Base-by-base conservation (phyloP, 352 stramenopile species). In the Phytophthora cactorum region DNA sequence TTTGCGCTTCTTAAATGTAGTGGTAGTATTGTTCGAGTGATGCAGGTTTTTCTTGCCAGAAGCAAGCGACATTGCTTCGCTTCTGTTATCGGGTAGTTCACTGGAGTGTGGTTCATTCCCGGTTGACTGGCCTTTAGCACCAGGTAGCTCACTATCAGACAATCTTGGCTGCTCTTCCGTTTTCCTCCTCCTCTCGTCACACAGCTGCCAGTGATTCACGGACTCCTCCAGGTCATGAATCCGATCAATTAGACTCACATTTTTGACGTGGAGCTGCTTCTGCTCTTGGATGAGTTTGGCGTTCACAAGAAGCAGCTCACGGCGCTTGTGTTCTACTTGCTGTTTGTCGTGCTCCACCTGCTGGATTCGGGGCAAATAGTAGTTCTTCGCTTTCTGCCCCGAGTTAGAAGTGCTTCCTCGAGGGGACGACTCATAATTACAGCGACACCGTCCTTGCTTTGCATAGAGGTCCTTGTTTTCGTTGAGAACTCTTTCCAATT, bases 241-340 rank as follows among this genome's bases (percentile, higher is more conserved):
- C 31, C 88, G 66, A 28, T 55, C 55, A 4, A 28, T 31, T 9
- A 83, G 36, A 8, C 43, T 43, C 0, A 39, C 57, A 25, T 78
- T 83, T 60, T 72, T 76, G 17, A 81, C 61, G 22, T 86, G 78
- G 4, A 86, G 57, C 41, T 88, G 79, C 44, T 85, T 83, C 11
- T 89, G 84, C 10, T 88, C 79, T 52, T 89, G 84, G 12, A 88
- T 77, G 27, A 90, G 70, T 47, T 89, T 89, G 5, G 84, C 77
- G 29, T 92, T 92, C 14, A 86, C 73, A 8, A 92, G 59, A 28
- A 92, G 64, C 5, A 92, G 59, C 36, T 89, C 84, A n/a, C 84
- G 71, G 9, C 81, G 79, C 46, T 88, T 92, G 15, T 75, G 60
- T n/a, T 81, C 71, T 32, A 84, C 74, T 9, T 74, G 62, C 10